Evolutionary conservation across 257 asterid species (phyloP).

Genomic region (Eustoma russellianum): DNA sequence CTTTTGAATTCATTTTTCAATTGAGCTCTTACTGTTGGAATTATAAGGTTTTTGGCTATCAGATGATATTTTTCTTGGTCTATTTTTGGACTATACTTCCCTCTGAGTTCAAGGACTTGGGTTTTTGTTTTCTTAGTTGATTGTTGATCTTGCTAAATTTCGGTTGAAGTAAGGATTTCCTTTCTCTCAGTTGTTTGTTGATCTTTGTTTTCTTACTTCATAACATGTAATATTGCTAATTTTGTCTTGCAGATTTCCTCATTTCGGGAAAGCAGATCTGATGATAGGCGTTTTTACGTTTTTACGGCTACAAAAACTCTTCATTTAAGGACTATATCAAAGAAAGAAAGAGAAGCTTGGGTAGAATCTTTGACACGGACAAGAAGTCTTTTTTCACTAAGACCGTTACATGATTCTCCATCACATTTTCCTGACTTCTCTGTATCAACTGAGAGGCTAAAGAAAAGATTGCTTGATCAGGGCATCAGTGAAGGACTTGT

Average conservation of each 20-base stretch:
- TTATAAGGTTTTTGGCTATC: too few relatives aligned
- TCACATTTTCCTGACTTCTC: slow-evolving; percentile 58
- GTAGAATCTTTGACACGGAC: slow-evolving; percentile 65
- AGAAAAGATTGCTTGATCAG: slow-evolving; percentile 65
- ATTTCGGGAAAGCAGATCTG: slow-evolving; percentile 90
- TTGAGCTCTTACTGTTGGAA: too few relatives aligned
- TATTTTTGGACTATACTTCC: too few relatives aligned
- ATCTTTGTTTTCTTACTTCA: neutral
- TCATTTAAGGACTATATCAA: slow-evolving; percentile 72
- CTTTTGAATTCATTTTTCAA: too few relatives aligned
- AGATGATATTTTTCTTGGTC: too few relatives aligned
- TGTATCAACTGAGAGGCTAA: slow-evolving; percentile 68
- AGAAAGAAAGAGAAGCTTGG: slow-evolving; percentile 83
- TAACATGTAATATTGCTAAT: neutral
- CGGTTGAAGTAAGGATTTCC: neutral
- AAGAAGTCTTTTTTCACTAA: slow-evolving; percentile 46
- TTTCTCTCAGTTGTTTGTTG: neutral
- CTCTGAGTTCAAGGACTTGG: too few relatives aligned
- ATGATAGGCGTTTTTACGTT: slow-evolving; percentile 77
- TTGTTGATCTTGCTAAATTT: too few relatives aligned
- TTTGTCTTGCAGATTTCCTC: slow-evolving; percentile 63
- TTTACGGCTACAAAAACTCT: slow-evolving; percentile 88
- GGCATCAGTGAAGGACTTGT: slow-evolving; percentile 70
- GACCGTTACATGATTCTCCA: slow-evolving; percentile 43
- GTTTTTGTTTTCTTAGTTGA: too few relatives aligned